Evolutionary conservation across 331 rosid species (phyloP).

Genomic region (Quercus lobata): DNA sequence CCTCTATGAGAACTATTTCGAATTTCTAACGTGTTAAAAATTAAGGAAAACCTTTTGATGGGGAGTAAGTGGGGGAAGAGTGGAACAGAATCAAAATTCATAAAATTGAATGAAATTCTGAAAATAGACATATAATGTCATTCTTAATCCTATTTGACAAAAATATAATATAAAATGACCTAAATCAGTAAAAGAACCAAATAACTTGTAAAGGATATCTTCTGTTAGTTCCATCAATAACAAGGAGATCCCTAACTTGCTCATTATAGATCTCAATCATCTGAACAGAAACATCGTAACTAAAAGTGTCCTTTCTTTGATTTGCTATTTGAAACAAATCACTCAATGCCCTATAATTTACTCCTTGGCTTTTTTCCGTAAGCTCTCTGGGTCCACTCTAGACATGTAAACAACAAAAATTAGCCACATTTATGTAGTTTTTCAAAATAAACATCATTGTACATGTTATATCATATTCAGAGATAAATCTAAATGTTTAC

Average conservation of each 20-base stretch:
- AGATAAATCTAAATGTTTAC: conserved; percentile 3
- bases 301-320: conserved; percentile 78
- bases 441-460: not conserved
- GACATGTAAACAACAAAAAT: conserved; percentile 17
- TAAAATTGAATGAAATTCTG: not conserved
- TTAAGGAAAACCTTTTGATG: conserved; percentile 39
- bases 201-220: conserved; percentile 75
- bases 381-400: conserved; percentile 92
- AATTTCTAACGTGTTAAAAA: conserved; percentile 69
- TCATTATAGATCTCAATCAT: conserved; percentile 98
- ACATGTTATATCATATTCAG: not conserved
- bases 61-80: not conserved
- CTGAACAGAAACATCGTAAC: conserved; percentile 84
- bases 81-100: not conserved
- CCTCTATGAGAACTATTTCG: conserved; percentile 87
- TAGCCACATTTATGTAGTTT: not conserved
- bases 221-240: conserved; percentile 78
- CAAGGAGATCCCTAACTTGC: conserved; percentile 96
- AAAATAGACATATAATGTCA: not conserved
- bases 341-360: conserved; percentile 90
- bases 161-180: not conserved
- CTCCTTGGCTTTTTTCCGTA: conserved; percentile 82
- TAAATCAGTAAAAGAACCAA: conserved; percentile 9
- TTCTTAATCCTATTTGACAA: not conserved
- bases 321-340: conserved; percentile 85